These are phyloP conservation scores for Apophysomyces ossiformis DNA, from an alignment of 371 early-diverging fungal genomes.

Conservation along the genomic window DNA sequence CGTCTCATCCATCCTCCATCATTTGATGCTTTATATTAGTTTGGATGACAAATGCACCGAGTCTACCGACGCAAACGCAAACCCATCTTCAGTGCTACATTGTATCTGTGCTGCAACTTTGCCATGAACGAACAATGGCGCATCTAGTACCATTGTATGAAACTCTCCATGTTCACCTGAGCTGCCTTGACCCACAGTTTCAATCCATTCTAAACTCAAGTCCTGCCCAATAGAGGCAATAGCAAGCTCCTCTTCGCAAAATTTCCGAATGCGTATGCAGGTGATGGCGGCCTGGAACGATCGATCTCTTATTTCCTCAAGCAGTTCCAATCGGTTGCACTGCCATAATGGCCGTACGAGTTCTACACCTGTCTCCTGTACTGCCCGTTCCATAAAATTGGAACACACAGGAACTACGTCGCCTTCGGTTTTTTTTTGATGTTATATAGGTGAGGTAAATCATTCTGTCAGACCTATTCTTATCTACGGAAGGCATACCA, in stretches of 20 bases:
- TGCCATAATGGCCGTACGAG: conserved; percentile 63
- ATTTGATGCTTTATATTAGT: neutral
- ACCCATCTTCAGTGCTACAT: conserved; percentile 1
- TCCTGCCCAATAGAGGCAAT: conserved; percentile 26
- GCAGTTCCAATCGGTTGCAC: conserved; percentile 35
- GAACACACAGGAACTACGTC: conserved; percentile 63
- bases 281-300: conserved; percentile 49
- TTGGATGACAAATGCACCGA: neutral
- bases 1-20: neutral
- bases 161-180: conserved; percentile 65
- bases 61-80: conserved; percentile 4
- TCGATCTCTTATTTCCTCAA: conserved; percentile 43
- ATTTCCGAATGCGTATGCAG: conserved; percentile 47
- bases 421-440: conserved; percentile 29
- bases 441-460: neutral
- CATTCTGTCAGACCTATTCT: neutral
- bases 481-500: conserved; percentile 22
- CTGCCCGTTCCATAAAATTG: conserved; percentile 63
- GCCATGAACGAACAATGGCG: conserved; percentile 42
- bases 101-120: conserved; percentile 27
- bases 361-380: conserved; percentile 44
- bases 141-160: conserved; percentile 60
- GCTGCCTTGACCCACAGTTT: conserved; percentile 22
- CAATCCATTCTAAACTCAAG: conserved; percentile 31
- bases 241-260: conserved; percentile 22